phyloP scores from a whole-genome alignment of 495 filamentous ascomycete species.

The Sordaria brevicollis region DNA sequence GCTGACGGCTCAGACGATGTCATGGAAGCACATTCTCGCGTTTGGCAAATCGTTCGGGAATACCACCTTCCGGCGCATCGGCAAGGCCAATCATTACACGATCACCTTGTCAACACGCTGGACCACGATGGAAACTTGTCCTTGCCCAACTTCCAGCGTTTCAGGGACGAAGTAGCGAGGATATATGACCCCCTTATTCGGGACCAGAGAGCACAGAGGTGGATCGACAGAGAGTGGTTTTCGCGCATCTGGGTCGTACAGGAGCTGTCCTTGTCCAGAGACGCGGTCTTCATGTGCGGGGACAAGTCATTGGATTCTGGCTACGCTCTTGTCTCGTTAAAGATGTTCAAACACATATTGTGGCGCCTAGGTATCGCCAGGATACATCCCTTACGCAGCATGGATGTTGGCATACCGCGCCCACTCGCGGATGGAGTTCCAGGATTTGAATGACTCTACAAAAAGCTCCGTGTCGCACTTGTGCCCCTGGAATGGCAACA shows the following conservation, averaged over 20 bases:
- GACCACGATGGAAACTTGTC: neutral
- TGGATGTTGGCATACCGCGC: too few relatives aligned
- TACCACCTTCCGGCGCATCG: neutral
- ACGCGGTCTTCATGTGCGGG: neutral
- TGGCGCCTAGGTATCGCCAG: too few relatives aligned
- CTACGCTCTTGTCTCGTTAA: neutral
- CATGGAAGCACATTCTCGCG: conserved; percentile 1
- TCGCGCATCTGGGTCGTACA: neutral
- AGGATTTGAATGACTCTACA: too few relatives aligned
- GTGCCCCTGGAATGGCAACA: too few relatives aligned
- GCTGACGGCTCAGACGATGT: conserved; percentile 4
- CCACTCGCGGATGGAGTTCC: too few relatives aligned
- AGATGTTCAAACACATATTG: neutral
- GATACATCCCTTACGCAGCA: too few relatives aligned
- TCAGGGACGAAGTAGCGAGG: rapidly evolving
- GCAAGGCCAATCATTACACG: neutral
- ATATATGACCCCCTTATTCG: neutral
- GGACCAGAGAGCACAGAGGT: neutral
- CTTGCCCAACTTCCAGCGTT: neutral
- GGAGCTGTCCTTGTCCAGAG: neutral
- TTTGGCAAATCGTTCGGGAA: neutral
- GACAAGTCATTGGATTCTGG: neutral
- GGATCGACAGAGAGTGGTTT: neutral
- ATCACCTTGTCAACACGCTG: neutral
- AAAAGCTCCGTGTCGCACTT: too few relatives aligned